Conservation (phyloP, 164 flowering plant species). For the Tinospora cordifolia region DNA sequence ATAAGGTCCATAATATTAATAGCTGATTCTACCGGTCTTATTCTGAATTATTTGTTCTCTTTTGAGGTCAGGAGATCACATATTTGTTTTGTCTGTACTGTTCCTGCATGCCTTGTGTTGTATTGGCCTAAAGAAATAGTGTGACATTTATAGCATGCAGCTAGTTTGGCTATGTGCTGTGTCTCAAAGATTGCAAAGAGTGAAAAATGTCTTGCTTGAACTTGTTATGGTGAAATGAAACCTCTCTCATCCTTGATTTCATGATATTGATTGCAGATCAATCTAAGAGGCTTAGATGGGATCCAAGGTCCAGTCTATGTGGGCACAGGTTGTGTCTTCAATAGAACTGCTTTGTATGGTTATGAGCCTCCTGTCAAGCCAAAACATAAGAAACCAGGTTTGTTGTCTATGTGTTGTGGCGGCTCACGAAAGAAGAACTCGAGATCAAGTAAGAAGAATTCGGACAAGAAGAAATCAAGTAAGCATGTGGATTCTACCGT, state of each 20-base stretch:
- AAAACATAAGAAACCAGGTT: slow-evolving; percentile 27
- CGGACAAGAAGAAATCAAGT: slow-evolving; percentile 32
- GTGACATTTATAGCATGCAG: not conserved
- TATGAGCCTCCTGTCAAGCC: slow-evolving; percentile 42
- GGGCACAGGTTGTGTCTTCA: slow-evolving; percentile 60
- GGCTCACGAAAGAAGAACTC: slow-evolving; percentile 36
- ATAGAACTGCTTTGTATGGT: slow-evolving; percentile 54
- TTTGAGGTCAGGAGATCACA: not conserved
- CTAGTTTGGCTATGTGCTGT: not conserved
- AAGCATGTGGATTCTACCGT: slow-evolving; percentile 43
- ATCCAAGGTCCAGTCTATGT: slow-evolving; percentile 56
- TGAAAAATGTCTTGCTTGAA: not conserved
- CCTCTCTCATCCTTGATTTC: not conserved
- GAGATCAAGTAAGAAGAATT: slow-evolving; percentile 22
- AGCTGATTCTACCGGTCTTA: not conserved
- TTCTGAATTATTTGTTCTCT: not conserved
- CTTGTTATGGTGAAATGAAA: not conserved
- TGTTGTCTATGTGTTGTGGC: slow-evolving; percentile 28
- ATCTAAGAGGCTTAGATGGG: slow-evolving; percentile 59
- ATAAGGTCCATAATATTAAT: not conserved
- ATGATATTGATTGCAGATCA: slow-evolving; percentile 30
- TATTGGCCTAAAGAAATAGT: not conserved
- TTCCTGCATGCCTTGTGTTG: not conserved
- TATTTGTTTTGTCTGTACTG: not conserved
- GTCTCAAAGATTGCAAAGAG: not conserved